Evolutionary conservation across 192 early-diverging fungal species (phyloP).

Genomic region (Mortierella claussenii): DNA sequence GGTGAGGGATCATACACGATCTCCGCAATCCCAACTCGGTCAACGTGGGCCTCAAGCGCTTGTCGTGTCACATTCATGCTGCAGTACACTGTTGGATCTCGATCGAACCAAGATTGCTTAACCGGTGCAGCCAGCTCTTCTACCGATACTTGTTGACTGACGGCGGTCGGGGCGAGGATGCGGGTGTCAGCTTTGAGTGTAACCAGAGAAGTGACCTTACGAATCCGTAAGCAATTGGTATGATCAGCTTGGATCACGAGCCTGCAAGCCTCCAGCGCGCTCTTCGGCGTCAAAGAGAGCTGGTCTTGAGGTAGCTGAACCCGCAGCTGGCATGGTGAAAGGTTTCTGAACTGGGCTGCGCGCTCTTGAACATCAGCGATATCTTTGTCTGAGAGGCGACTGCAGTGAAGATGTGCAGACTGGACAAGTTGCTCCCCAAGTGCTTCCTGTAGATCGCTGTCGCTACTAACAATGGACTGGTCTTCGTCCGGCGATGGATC

Average conservation of each 20-base stretch:
- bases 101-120: slow-evolving; percentile 5
- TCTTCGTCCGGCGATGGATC: no score
- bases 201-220: background rate
- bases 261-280: background rate
- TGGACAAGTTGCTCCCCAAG: background rate
- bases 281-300: no score
- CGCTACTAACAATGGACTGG: no score
- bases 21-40: background rate
- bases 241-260: background rate
- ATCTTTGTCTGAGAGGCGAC: no score
- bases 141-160: background rate
- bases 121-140: background rate
- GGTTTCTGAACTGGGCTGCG: no score
- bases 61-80: background rate
- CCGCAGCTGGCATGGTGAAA: background rate
- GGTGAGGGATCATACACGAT: background rate
- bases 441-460: no score
- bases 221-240: background rate
- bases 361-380: no score
- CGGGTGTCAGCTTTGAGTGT: background rate
- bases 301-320: background rate
- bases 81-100: slow-evolving; percentile 18
- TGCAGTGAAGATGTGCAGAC: background rate
- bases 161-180: background rate
- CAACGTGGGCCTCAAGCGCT: background rate